These are phyloP conservation scores for Lodderomyces parapsilosis DNA, from an alignment of 1,139 yeast species.

Conservation along the genomic window DNA sequence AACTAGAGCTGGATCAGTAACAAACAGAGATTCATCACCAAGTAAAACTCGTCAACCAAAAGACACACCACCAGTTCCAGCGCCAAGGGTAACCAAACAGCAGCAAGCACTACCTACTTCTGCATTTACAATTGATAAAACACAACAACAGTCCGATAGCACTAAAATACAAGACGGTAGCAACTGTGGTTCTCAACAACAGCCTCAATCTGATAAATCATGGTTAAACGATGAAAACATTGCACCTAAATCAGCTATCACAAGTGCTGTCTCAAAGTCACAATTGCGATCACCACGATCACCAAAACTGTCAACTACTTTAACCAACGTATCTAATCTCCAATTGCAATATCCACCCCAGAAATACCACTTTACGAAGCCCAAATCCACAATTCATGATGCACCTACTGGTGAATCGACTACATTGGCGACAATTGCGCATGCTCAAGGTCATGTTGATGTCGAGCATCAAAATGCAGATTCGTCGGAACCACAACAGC, in stretches of 20 bases:
- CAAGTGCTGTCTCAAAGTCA: not conserved
- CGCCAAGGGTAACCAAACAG: not conserved
- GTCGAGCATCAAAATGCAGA: constrained; percentile 1
- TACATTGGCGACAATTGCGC: not conserved
- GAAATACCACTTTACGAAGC: constrained; percentile 28
- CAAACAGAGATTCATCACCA: not conserved
- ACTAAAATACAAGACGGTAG: too few species aligned
- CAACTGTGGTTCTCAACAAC: too few species aligned
- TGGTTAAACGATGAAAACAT: not conserved
- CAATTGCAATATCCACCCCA: constrained; percentile 40
- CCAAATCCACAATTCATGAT: not conserved
- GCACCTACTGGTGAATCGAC: not conserved
- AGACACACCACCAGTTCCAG: not conserved
- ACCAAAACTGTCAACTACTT: constrained; percentile 5
- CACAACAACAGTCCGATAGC: too few species aligned
- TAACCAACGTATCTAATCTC: constrained; percentile 25
- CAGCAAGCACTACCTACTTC: too few species aligned
- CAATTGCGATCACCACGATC: not conserved
- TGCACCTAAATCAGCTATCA: not conserved
- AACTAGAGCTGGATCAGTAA: not conserved
- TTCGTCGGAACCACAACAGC: not conserved
- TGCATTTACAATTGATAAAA: too few species aligned
- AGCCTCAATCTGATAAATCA: too few species aligned
- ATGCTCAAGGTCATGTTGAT: not conserved
- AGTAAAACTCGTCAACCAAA: constrained; percentile 1